These are phyloP conservation scores for Globisporangium echinulatum DNA, from an alignment of 352 stramenopile species.

Conservation along the genomic window DNA sequence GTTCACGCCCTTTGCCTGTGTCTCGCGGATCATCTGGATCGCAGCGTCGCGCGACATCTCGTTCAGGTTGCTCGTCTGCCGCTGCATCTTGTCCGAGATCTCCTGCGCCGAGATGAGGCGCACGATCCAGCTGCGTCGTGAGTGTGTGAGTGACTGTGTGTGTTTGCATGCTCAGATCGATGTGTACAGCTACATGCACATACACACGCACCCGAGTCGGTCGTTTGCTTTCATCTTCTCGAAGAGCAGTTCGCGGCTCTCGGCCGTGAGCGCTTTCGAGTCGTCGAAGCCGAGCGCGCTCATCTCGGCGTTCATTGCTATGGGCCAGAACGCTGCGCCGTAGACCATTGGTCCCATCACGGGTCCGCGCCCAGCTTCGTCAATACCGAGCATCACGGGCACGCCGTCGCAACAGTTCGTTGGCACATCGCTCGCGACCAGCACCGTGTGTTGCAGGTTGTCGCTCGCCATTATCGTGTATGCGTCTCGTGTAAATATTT, in stretches of 20 bases:
- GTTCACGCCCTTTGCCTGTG: slow-evolving; percentile 81
- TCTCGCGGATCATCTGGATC: slow-evolving; percentile 91
- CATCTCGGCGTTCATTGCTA: slow-evolving; percentile 68
- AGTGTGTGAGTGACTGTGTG: no score
- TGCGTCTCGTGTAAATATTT: no score
- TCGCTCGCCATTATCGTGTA: background rate
- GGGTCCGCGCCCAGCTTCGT: slow-evolving; percentile 91
- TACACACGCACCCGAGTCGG: slow-evolving; percentile 43
- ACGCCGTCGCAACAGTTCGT: slow-evolving; percentile 47
- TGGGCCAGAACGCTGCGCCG: slow-evolving; percentile 88
- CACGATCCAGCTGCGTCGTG: slow-evolving; percentile 73
- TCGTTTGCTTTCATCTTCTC: slow-evolving; percentile 76
- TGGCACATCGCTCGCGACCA: slow-evolving; percentile 62
- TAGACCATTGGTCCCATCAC: slow-evolving; percentile 96
- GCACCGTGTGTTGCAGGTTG: slow-evolving; percentile 45
- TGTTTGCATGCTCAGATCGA: background rate
- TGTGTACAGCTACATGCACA: background rate
- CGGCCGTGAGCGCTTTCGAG: slow-evolving; percentile 89
- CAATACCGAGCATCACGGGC: slow-evolving; percentile 91
- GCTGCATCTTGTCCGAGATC: slow-evolving; percentile 95
- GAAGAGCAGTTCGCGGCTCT: slow-evolving; percentile 86
- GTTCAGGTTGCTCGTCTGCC: slow-evolving; percentile 88
- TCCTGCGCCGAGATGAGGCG: slow-evolving; percentile 88
- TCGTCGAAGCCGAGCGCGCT: slow-evolving; percentile 89
- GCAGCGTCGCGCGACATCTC: slow-evolving; percentile 91